Conservation (phyloP, 1,284 basidiomycete genomes). For the Ustilago trichophora region DNA sequence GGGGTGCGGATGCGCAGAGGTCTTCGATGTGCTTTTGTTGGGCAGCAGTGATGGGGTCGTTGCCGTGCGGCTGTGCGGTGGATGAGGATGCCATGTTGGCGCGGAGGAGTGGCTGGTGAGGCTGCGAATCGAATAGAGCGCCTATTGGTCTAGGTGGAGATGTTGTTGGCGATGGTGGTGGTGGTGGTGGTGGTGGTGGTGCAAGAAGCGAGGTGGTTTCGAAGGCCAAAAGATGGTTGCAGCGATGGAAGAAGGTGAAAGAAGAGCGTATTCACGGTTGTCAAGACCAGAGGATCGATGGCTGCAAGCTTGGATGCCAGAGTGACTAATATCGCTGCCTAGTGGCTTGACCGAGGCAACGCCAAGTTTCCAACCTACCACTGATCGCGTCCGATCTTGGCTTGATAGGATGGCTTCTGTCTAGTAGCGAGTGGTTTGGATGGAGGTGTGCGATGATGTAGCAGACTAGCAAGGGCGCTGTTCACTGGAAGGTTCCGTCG, state of each 20-base stretch:
- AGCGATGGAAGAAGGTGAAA: not conserved
- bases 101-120: too few relatives aligned
- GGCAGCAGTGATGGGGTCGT: constrained; percentile 28
- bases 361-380: too few relatives aligned
- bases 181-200: too few relatives aligned
- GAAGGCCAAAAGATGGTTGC: too few relatives aligned
- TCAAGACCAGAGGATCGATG: not conserved
- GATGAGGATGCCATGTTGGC: constrained; percentile 23
- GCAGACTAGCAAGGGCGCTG: not conserved
- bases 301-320: constrained; percentile 4
- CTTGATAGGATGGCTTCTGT: too few relatives aligned
- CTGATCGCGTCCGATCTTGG: too few relatives aligned
- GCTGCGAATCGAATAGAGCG: too few relatives aligned
- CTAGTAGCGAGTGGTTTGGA: not conserved
- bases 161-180: too few relatives aligned
- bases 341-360: too few relatives aligned
- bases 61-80: constrained; percentile 9
- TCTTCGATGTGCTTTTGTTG: constrained; percentile 37
- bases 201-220: too few relatives aligned
- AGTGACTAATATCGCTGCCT: constrained; percentile 16
- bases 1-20: constrained; percentile 18
- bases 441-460: not conserved
- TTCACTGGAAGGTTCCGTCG: not conserved
- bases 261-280: not conserved
- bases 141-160: too few relatives aligned